Evolutionary conservation across 305 asterid species (phyloP).

Genomic region (Fraxinus floribunda): DNA sequence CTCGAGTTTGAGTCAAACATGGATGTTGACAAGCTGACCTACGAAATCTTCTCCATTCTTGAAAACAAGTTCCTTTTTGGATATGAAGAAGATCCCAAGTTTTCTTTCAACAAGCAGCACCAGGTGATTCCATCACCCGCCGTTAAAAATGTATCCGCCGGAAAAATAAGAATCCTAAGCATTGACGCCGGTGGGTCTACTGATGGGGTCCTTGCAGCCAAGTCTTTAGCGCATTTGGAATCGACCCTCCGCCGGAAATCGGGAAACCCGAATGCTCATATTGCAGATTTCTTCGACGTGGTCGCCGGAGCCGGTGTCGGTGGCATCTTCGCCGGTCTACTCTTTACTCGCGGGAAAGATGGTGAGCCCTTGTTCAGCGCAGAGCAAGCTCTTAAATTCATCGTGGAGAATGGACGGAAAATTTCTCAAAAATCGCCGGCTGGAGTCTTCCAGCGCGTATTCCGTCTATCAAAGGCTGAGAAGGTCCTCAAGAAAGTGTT

Average conservation of each 20-base stretch:
- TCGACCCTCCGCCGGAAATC: slow-evolving; percentile 45
- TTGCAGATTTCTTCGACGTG: slow-evolving; percentile 68
- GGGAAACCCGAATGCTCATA: slow-evolving; percentile 49
- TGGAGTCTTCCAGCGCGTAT: slow-evolving; percentile 23
- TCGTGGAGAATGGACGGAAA: slow-evolving; percentile 30
- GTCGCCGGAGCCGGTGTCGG: slow-evolving; percentile 72
- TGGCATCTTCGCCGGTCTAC: slow-evolving; percentile 58
- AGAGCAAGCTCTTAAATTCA: slow-evolving; percentile 47
- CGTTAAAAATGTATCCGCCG: slow-evolving; percentile 14
- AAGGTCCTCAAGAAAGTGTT: slow-evolving; percentile 43
- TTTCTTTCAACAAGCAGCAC: too few species aligned
- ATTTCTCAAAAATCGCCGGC: not conserved
- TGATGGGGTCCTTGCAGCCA: slow-evolving; percentile 64
- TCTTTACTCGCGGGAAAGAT: slow-evolving; percentile 50
- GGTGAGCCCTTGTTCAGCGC: slow-evolving; percentile 55
- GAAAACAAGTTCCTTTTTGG: slow-evolving; percentile 59
- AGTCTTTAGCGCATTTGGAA: slow-evolving; percentile 50
- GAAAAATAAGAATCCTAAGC: slow-evolving; percentile 63
- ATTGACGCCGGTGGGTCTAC: slow-evolving; percentile 64
- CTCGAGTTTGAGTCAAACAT: slow-evolving; percentile 20
- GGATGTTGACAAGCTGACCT: slow-evolving; percentile 42
- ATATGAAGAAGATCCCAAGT: slow-evolving; percentile 4
- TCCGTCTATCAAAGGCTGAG: slow-evolving; percentile 7
- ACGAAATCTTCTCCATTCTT: slow-evolving; percentile 49
- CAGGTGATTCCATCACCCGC: too few species aligned